Percentiles rank a stretch among this genome's conserved stretches.
Conservation (phyloP, 257 asterid genomes). For the Solanum corneliomulleri region DNA sequence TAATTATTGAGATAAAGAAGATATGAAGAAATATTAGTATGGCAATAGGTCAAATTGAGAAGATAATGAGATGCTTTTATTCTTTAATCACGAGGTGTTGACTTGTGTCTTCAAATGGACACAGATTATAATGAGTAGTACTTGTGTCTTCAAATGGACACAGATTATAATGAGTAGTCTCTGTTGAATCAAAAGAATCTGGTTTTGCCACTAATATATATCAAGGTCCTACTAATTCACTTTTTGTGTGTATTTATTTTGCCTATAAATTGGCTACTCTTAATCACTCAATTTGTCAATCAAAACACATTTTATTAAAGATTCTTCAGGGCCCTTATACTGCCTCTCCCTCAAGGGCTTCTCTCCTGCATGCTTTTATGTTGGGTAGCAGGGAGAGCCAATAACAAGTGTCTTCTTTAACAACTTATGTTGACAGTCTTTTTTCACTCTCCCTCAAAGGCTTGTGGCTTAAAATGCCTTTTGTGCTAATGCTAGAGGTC, state of each 20-base stretch:
- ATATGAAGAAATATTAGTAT: neutral
- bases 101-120: neutral
- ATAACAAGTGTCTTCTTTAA: constrained; percentile 24
- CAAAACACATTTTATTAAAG: neutral
- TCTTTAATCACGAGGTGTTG: constrained; percentile 45
- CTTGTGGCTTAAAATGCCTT: constrained; percentile 17
- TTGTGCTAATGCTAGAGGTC: constrained; percentile 14
- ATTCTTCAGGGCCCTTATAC: constrained; percentile 29
- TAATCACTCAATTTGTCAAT: neutral
- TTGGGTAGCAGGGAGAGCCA: constrained; percentile 28
- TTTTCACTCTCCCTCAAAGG: constrained; percentile 61
- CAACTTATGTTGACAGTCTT: constrained; percentile 12
- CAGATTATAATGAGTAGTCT: neutral
- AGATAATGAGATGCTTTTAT: constrained; percentile 19
- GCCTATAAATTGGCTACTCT: constrained; percentile 30
- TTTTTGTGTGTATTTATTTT: neutral
- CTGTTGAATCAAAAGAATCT: constrained; percentile 27
- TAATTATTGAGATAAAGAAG: neutral
- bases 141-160: neutral
- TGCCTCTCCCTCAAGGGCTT: constrained; percentile 76
- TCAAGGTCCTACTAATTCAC: constrained; percentile 23
- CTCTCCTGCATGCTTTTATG: constrained; percentile 16
- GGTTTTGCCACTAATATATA: constrained; percentile 21
- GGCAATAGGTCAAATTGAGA: neutral
- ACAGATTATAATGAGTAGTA: neutral